Base-by-base conservation (phyloP, 2,329 filamentous ascomycete genomes). In the Penicillium sp. region DNA sequence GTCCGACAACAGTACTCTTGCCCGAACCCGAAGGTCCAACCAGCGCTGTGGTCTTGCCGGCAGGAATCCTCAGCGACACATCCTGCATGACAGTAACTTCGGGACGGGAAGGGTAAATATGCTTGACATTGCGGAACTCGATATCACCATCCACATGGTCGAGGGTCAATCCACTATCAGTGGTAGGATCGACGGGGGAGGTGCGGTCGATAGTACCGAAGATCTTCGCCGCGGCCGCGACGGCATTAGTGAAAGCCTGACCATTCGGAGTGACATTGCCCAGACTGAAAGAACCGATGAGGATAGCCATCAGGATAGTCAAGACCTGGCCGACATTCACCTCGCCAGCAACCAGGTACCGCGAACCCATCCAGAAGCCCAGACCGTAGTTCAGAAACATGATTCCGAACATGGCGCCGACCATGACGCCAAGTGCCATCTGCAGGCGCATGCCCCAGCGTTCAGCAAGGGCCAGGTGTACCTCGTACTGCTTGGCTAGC, bases 21-120 rank as follows among this genome's bases (percentile, higher is more conserved):
- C 94, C 94, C 32, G 89, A 95, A 9, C 93, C 94, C 9, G 93
- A 97, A 0, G 93, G 90, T 51, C 94, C 94, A 5, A 99, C 94
- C 7, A 99, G 78, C 1, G 94, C 94, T 2, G 93, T 96, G 15
- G 89, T 91, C 76, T 96, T 96, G 17, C 93, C 92, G 3, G 92
- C 89, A 1, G 91, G 91, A 30, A 97, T 87, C 1, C 81, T 72
- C 1, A 99, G 82, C 50, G 79, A 89, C 50, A 97, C 89, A 58
- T 87, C 85, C 34, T 94, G 79, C 86, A 97, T 93, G 32, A 97
- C 89, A 1, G 86, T 84, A 3, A 96, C 91, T 64, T 97, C 92
- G 0, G 92, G 90, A 10, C 94, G 84, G 5, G 91, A 96, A 3
- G 94, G 94, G 65, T 99, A 97, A 62, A 97, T 93, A 72, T 96